Evolutionary conservation across 176 grass and related monocot species (phyloP), one percentile per base, ranked within the genome.

Genomic region (Neostapfia colusana): DNA sequence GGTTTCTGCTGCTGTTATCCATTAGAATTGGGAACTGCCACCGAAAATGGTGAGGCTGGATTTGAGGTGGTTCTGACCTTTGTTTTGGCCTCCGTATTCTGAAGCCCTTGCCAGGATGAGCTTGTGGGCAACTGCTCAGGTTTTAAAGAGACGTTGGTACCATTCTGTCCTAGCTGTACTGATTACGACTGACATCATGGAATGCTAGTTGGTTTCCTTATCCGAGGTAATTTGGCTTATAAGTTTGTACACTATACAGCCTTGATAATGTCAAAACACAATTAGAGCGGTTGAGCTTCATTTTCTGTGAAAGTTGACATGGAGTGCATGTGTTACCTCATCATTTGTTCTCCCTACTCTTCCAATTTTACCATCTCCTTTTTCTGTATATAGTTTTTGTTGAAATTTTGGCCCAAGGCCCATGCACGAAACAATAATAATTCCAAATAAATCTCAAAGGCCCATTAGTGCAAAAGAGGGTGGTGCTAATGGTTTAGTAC

Each of bases 121-220:
- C 40, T 21, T 60, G 61, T 38, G 69, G 67, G 53, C 70, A 69
- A 69, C 37, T 16, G 13, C 63, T 70, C 70, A 27, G 75, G 55
- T 64, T 80, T 88, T 84, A 84, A 64, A 79, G 69, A 69, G 54
- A 63, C 15, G 56, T 45, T 45, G 75, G 62, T 74, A 54, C 58
- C 74, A 43, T 13, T 36, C 74, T 34, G 35, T 41, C 28, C 40
- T 63, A 71, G 65, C 62, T 67, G 34, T 79, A 38, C 27, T 54
- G 75, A 83, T 71, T 67, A 14, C 79, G 49, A 55, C 76, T 6
- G 3, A 27, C 9, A 3, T 21, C 73, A 67, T 72, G 36, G 11
- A 68, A 36, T 67, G 49, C 70, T 67, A 11, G 1, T 36, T 8
- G 10, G 31, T 8, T 4, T 21, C 67, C 41, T 59, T 10, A 18